phyloP scores from a whole-genome alignment of 768 basidiomycete species.

The Termitomyces sp. region DNA sequence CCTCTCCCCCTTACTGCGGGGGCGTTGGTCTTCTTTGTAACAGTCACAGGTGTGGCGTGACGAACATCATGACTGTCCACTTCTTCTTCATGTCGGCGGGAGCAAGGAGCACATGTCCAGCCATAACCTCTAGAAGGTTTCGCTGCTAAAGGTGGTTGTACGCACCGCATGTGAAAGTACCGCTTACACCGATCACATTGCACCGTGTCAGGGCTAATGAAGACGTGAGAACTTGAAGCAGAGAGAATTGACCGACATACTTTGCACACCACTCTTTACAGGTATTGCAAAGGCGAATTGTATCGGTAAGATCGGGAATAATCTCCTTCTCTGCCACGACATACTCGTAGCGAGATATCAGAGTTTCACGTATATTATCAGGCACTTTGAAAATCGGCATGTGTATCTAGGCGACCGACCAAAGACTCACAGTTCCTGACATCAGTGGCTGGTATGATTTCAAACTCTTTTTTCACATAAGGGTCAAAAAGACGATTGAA shows the following conservation, averaged over 20 bases:
- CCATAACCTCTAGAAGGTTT: slow-evolving; percentile 96
- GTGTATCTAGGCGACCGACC: slow-evolving; percentile 14
- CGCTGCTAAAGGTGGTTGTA: slow-evolving; percentile 82
- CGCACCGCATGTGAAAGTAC: slow-evolving; percentile 92
- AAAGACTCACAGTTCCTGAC: slow-evolving; percentile 77
- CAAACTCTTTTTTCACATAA: slow-evolving; percentile 97
- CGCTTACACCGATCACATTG: slow-evolving; percentile 89
- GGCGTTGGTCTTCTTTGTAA: slow-evolving; percentile 55
- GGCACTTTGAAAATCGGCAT: slow-evolving; percentile 51
- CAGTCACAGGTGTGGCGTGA: slow-evolving; percentile 38
- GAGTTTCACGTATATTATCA: slow-evolving; percentile 67
- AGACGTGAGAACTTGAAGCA: slow-evolving; percentile 6
- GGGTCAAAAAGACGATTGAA: slow-evolving; percentile 95
- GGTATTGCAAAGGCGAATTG: slow-evolving; percentile 76
- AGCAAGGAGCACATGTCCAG: slow-evolving; percentile 96
- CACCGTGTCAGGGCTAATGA: slow-evolving; percentile 70
- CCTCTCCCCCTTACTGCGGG: slow-evolving; percentile 70
- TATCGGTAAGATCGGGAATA: slow-evolving; percentile 84
- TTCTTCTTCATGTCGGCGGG: slow-evolving; percentile 79
- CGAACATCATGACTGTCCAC: slow-evolving; percentile 73
- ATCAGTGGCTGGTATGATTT: slow-evolving; percentile 82
- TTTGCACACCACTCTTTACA: slow-evolving; percentile 88
- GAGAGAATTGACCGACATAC: slow-evolving; percentile 37
- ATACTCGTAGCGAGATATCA: slow-evolving; percentile 86
- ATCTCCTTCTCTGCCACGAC: slow-evolving; percentile 93